Percentiles rank a stretch among this genome's conserved stretches.
phyloP scores from a whole-genome alignment of 768 basidiomycete species.

The Suillus plorans region DNA sequence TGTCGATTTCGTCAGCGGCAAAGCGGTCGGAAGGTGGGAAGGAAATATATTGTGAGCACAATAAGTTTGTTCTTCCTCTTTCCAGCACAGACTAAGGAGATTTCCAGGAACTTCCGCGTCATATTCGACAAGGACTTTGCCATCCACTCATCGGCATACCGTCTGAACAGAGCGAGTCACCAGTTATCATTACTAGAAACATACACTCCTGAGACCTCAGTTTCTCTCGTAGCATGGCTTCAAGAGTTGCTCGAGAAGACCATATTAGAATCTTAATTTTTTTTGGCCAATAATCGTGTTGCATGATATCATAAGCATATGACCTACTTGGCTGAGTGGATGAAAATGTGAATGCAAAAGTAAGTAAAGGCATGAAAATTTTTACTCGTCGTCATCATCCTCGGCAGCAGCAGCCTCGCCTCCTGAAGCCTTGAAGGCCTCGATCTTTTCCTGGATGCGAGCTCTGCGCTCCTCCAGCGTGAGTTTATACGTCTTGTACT shows the following conservation, averaged over 20 bases:
- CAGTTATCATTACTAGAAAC: constrained; percentile 44
- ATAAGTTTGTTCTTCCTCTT: neutral
- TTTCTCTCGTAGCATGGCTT: constrained; percentile 57
- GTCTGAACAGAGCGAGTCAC: constrained; percentile 42
- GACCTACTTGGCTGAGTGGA: constrained; percentile 12
- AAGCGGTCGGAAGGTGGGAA: constrained; percentile 74
- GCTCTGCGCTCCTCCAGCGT: constrained; percentile 75
- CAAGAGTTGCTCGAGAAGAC: constrained; percentile 45
- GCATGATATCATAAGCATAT: constrained; percentile 22
- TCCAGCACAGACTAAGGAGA: constrained; percentile 2
- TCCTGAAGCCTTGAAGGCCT: constrained; percentile 78
- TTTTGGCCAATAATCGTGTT: constrained; percentile 11
- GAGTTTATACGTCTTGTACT: constrained; percentile 68
- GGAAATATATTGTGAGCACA: constrained; percentile 67
- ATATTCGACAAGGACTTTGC: constrained; percentile 48
- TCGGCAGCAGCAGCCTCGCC: constrained; percentile 38
- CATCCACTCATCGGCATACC: constrained; percentile 60
- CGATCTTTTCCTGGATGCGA: constrained; percentile 85
- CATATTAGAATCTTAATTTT: constrained; percentile 22
- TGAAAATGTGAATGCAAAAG: constrained; percentile 1
- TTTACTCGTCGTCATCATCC: constrained; percentile 62
- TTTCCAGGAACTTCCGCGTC: constrained; percentile 63
- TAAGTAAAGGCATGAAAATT: constrained; percentile 4
- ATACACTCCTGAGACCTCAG: constrained; percentile 32
- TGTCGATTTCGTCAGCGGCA: constrained; percentile 66